Evolutionary conservation across 352 stramenopile genomes (phyloP).

Genomic region (Phytophthora ramorum): DNA sequence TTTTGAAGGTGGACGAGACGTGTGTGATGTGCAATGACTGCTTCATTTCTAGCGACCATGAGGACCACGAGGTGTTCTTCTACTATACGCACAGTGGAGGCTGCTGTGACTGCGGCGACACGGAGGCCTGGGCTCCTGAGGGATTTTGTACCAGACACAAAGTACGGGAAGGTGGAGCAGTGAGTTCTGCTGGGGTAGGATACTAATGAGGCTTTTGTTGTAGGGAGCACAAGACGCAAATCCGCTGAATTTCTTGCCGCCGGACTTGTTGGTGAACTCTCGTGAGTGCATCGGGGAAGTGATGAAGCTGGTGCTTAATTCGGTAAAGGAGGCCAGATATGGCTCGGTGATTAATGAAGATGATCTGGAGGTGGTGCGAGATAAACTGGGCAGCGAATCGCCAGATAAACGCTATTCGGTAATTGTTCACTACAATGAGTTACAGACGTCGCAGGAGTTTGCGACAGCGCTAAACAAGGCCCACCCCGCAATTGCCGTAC

Average conservation of each 20-base stretch:
- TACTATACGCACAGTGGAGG: conserved; percentile 95
- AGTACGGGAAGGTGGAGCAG: conserved; percentile 18
- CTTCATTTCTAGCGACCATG: conserved; percentile 95
- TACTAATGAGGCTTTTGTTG: background rate
- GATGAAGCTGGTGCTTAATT: conserved; percentile 67
- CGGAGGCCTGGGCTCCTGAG: conserved; percentile 94
- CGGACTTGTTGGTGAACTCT: conserved; percentile 59
- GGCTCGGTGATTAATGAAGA: conserved; percentile 57
- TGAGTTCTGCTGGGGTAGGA: background rate
- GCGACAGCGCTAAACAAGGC: conserved; percentile 74
- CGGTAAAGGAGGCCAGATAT: conserved; percentile 72
- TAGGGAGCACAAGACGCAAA: conserved; percentile 81
- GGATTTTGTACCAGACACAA: conserved; percentile 97
- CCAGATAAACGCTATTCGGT: conserved; percentile 85
- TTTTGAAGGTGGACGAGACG: conserved; percentile 89
- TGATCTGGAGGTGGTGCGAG: conserved; percentile 57
- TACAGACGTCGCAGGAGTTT: conserved; percentile 90
- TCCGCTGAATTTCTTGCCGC: conserved; percentile 61
- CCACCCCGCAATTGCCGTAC: conserved; percentile 70
- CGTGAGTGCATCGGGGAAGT: conserved; percentile 73
- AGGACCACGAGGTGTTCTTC: conserved; percentile 95
- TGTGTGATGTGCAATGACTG: conserved; percentile 99
- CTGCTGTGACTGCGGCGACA: conserved; percentile 98
- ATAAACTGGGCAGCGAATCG: conserved; percentile 58
- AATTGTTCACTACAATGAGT: conserved; percentile 94